A percentile compares a stretch with the other conserved stretches of the same genome.
phyloP scores from a whole-genome alignment of 768 basidiomycete genomes.

The Chlorophyllum brunneum region DNA sequence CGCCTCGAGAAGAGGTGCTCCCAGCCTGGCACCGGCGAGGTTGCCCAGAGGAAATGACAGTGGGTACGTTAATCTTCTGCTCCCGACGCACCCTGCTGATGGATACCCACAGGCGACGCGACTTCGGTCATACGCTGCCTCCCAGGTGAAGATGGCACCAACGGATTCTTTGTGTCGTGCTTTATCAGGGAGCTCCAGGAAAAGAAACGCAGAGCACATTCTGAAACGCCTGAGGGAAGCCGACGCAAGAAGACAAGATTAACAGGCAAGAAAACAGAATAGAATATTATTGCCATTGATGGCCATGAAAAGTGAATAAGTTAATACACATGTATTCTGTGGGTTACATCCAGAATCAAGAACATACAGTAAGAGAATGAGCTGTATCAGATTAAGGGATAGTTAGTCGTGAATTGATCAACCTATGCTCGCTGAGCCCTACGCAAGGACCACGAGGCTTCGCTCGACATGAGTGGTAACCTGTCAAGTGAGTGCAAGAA shows the following conservation, averaged over 20 bases:
- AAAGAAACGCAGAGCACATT: constrained; percentile 23
- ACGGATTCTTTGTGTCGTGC: constrained; percentile 98
- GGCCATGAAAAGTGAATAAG: not conserved
- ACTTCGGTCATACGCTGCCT: constrained; percentile 66
- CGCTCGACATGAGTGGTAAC: constrained; percentile 1
- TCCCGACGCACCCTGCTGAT: not conserved
- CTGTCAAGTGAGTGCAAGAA: constrained; percentile 11
- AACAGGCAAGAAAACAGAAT: not conserved
- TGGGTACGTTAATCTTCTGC: constrained; percentile 34
- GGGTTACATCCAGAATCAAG: constrained; percentile 8
- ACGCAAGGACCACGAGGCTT: not conserved
- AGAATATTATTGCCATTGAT: not conserved
- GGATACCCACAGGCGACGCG: constrained; percentile 42
- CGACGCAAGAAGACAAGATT: constrained; percentile 18
- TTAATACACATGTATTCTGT: constrained; percentile 12
- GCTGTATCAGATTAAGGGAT: constrained; percentile 13
- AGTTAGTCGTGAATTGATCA: constrained; percentile 11
- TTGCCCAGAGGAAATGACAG: constrained; percentile 55
- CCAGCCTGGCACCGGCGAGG: constrained; percentile 86
- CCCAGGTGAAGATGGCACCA: constrained; percentile 82
- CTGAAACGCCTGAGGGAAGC: constrained; percentile 22
- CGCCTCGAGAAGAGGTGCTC: constrained; percentile 60
- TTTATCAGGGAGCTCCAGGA: constrained; percentile 45
- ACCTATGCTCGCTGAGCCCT: constrained; percentile 4
- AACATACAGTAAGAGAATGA: constrained; percentile 10